Conservation (phyloP, 179 eudicot genomes). For the Patellifolia procumbens region DNA sequence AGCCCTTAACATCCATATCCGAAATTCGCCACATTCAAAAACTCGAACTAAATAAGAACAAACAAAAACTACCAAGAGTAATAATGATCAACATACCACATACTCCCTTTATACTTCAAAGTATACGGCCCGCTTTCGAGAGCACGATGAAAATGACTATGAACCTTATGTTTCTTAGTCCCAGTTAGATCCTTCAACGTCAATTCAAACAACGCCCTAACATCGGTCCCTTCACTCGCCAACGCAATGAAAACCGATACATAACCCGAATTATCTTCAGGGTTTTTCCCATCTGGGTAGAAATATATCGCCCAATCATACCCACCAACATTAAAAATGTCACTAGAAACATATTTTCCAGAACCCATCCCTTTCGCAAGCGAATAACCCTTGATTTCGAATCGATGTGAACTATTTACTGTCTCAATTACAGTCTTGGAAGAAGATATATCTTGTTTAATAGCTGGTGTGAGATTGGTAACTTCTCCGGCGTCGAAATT, state of each 20-base stretch:
- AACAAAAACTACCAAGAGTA: not conserved
- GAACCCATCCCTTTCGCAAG: constrained; percentile 83
- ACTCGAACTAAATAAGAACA: not conserved
- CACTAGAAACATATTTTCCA: constrained; percentile 71
- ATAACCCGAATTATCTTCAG: constrained; percentile 61
- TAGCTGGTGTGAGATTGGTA: constrained; percentile 6
- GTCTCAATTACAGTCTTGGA: constrained; percentile 72
- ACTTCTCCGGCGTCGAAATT: constrained; percentile 29
- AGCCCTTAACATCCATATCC: too few species aligned
- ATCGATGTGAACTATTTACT: constrained; percentile 72
- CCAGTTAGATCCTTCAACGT: constrained; percentile 75
- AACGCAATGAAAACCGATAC: constrained; percentile 80
- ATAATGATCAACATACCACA: constrained; percentile 61
- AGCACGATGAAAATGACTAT: constrained; percentile 81
- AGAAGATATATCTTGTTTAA: constrained; percentile 33
- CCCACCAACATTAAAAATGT: constrained; percentile 71
- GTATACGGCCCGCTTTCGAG: constrained; percentile 92
- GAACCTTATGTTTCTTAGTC: constrained; percentile 70
- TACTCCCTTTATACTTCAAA: constrained; percentile 83
- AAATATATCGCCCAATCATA: constrained; percentile 89
- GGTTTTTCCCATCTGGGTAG: constrained; percentile 86
- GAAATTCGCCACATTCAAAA: too few species aligned
- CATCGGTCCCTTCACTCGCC: constrained; percentile 87
- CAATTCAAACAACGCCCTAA: constrained; percentile 85
- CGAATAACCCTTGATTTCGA: constrained; percentile 78